These are phyloP conservation scores for Pythium plurisporium DNA, from an alignment of 352 stramenopile species.

Conservation along the genomic window DNA sequence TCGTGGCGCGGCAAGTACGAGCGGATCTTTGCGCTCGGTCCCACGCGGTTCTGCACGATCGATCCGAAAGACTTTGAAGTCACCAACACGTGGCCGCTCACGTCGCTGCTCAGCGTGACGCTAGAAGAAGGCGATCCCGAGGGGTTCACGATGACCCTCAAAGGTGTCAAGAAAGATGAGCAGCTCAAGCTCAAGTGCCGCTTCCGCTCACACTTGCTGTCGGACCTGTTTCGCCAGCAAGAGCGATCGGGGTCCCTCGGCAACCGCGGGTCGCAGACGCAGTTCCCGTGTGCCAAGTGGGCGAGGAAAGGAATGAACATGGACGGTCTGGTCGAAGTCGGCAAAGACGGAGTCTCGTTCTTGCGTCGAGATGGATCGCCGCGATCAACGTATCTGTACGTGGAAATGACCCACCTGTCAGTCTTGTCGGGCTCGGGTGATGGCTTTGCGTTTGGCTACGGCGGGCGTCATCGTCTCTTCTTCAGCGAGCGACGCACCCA, in stretches of 20 bases:
- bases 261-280: conserved; percentile 23
- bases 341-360: conserved; percentile 52
- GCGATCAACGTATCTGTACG: conserved; percentile 78
- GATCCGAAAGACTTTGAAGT: conserved; percentile 85
- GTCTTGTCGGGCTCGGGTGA: conserved; percentile 47
- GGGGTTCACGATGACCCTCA: conserved; percentile 59
- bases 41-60: conserved; percentile 82
- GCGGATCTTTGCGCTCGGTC: conserved; percentile 73
- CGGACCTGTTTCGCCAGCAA: conserved; percentile 69
- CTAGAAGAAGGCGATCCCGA: conserved; percentile 58
- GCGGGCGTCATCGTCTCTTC: conserved; percentile 61
- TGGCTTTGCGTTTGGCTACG: conserved; percentile 64
- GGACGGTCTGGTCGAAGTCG: conserved; percentile 51
- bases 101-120: conserved; percentile 42
- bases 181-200: conserved; percentile 75
- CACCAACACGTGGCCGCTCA: conserved; percentile 82
- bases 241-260: conserved; percentile 36
- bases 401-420: conserved; percentile 76
- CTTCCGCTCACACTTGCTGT: conserved; percentile 72
- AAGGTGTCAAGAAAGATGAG: conserved; percentile 81
- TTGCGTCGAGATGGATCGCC: conserved; percentile 30
- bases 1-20: conserved; percentile 87
- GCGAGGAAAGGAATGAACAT: conserved; percentile 40
- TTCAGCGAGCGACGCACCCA: conserved; percentile 55
- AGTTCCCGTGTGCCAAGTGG: conserved; percentile 66